phyloP scores from a whole-genome alignment of 1,139 yeast genomes.

The Sugiyamaella castrensis region DNA sequence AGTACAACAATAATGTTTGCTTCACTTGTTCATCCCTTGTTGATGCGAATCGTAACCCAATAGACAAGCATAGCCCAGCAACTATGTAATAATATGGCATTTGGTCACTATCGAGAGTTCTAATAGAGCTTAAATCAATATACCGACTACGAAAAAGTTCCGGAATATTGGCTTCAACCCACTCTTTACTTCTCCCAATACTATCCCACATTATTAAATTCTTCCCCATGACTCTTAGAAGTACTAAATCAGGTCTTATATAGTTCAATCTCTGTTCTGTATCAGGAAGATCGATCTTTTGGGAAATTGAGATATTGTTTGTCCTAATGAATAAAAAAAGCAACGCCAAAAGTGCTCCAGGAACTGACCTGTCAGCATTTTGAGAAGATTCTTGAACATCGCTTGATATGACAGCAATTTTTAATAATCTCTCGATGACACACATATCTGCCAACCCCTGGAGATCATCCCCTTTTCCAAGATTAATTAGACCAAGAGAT shows the following conservation, averaged over 20 bases:
- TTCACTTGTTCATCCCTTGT: constrained; percentile 56
- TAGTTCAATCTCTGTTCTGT: constrained; percentile 64
- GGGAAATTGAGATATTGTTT: constrained; percentile 57
- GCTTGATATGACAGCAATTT: constrained; percentile 58
- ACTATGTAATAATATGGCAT: constrained; percentile 63
- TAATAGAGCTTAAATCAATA: constrained; percentile 29
- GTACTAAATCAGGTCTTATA: constrained; percentile 73
- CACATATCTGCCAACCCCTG: constrained; percentile 65
- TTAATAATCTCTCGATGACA: constrained; percentile 62
- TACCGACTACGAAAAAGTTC: constrained; percentile 17
- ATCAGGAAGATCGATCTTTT: constrained; percentile 60
- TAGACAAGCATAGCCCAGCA: constrained; percentile 72
- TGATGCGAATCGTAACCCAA: constrained; percentile 78
- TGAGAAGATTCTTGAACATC: constrained; percentile 60
- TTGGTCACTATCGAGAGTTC: constrained; percentile 55
- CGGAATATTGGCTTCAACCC: constrained; percentile 48
- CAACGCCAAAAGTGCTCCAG: constrained; percentile 79
- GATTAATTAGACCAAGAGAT: constrained; percentile 79
- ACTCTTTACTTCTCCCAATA: constrained; percentile 50
- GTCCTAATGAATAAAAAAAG: constrained; percentile 72
- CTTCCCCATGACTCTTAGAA: constrained; percentile 65
- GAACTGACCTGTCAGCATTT: constrained; percentile 68
- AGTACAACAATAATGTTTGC: constrained; percentile 54
- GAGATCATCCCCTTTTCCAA: constrained; percentile 70
- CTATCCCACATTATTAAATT: constrained; percentile 77